A percentile compares a stretch with the other conserved stretches of the same genome.
These are phyloP conservation scores for Paraphoma chrysanthemicola DNA, from an alignment of 2,329 filamentous ascomycete genomes.

Conservation along the genomic window DNA sequence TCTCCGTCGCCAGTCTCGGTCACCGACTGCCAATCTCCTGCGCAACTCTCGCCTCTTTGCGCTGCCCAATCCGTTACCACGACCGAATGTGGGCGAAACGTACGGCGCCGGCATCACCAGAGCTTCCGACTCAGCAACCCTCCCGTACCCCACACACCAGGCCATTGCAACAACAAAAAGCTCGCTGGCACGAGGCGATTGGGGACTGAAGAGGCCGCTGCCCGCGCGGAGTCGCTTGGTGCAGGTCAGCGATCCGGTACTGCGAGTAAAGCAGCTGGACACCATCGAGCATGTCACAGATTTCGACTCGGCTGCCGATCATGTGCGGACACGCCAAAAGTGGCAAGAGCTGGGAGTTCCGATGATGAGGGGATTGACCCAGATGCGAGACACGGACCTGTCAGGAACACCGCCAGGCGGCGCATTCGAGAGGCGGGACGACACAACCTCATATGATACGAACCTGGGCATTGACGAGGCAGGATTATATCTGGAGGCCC, in stretches of 20 bases:
- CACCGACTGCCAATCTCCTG: conserved; percentile 72
- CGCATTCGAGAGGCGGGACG: conserved; percentile 42
- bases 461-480: conserved; percentile 35
- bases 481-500: conserved; percentile 30
- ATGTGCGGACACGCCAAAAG: conserved; percentile 80
- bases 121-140: conserved; percentile 73
- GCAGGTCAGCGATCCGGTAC: conserved; percentile 71
- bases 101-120: conserved; percentile 58
- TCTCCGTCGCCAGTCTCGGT: conserved; percentile 48
- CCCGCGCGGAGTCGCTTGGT: conserved; percentile 74
- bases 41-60: conserved; percentile 90
- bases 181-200: conserved; percentile 81
- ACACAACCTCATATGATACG: conserved; percentile 40
- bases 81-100: conserved; percentile 56
- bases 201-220: conserved; percentile 88
- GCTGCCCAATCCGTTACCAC: conserved; percentile 76
- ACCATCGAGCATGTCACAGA: conserved; percentile 89
- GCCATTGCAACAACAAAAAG: conserved; percentile 78
- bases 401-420: conserved; percentile 18
- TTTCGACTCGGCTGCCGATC: conserved; percentile 82
- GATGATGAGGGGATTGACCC: conserved; percentile 56
- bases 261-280: conserved; percentile 81
- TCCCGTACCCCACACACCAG: conserved; percentile 80
- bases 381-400: conserved; percentile 26
- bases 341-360: conserved; percentile 83